Conservation (phyloP, 441 rosid genomes). For the Croton setiger region DNA sequence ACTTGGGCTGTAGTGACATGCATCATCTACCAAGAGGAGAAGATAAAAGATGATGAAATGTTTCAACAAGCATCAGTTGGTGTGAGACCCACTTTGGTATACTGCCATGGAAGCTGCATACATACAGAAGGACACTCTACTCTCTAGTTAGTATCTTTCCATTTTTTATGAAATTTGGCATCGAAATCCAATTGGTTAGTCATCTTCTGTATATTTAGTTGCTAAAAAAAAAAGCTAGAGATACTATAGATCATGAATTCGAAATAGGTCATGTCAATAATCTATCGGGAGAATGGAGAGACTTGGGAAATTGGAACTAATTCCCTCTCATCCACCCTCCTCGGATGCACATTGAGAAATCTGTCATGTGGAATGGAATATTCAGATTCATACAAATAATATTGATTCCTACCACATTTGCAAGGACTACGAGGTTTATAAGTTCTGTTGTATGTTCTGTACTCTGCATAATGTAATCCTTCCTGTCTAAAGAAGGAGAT, state of each 20-base stretch:
- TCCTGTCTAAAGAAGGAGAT: neutral
- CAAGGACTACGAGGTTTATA: neutral
- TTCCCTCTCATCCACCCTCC: neutral
- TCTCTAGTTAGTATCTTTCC: conserved; percentile 15
- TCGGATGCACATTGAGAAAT: neutral
- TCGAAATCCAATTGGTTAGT: conserved; percentile 15
- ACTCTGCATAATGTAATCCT: neutral
- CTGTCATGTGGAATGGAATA: conserved; percentile 4
- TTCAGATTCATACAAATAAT: conserved; percentile 10
- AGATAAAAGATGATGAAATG: neutral
- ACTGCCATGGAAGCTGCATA: conserved; percentile 22
- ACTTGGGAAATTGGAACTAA: conserved; percentile 3
- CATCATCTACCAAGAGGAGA: conserved; percentile 13
- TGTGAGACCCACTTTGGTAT: neutral
- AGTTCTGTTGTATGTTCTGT: neutral
- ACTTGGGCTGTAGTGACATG: conserved; percentile 16
- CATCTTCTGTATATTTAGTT: conserved; percentile 16
- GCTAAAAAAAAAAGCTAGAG: conserved; percentile 6
- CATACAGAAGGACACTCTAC: conserved; percentile 12
- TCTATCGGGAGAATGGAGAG: conserved; percentile 3
- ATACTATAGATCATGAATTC: conserved; percentile 7
- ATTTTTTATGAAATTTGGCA: conserved; percentile 7
- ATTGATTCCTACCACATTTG: neutral
- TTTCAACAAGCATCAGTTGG: conserved; percentile 3
- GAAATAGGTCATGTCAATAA: conserved; percentile 9